Conservation (phyloP, 441 rosid species). For the Populus hybrid region DNA sequence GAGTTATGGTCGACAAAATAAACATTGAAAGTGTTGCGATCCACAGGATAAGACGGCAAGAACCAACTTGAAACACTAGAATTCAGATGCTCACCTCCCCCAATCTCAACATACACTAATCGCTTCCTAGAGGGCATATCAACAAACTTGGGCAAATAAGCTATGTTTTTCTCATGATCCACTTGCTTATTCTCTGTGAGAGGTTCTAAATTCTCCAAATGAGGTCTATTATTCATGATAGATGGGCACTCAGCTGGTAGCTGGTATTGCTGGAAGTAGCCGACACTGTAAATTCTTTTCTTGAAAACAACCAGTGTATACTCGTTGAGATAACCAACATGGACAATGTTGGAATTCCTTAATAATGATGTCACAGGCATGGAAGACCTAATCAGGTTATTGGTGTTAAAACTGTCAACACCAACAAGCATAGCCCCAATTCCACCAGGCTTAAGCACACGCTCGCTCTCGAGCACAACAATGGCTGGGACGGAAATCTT, state of each 20-base stretch:
- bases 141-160: constrained; percentile 56
- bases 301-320: constrained; percentile 59
- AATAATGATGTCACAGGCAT: constrained; percentile 52
- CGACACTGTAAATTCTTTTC: constrained; percentile 34
- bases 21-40: constrained; percentile 45
- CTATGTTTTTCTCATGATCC: constrained; percentile 32
- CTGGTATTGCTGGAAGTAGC: constrained; percentile 36
- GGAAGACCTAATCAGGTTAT: constrained; percentile 49
- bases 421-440: constrained; percentile 60
- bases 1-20: constrained; percentile 78
- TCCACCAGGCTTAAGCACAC: constrained; percentile 62
- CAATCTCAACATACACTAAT: constrained; percentile 54
- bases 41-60: constrained; percentile 60
- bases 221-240: constrained; percentile 33
- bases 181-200: constrained; percentile 33
- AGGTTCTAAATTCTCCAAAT: constrained; percentile 53
- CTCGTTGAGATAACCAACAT: constrained; percentile 44
- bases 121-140: constrained; percentile 43
- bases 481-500: constrained; percentile 51
- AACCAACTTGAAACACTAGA: constrained; percentile 43
- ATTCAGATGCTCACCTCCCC: constrained; percentile 52
- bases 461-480: constrained; percentile 68
- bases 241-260: constrained; percentile 55
- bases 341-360: constrained; percentile 53
- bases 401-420: constrained; percentile 31